Evolutionary conservation across 1,284 basidiomycete genomes (phyloP), one percentile per base, ranked within the genome.

Genomic region (Cryptococcus sp.): DNA sequence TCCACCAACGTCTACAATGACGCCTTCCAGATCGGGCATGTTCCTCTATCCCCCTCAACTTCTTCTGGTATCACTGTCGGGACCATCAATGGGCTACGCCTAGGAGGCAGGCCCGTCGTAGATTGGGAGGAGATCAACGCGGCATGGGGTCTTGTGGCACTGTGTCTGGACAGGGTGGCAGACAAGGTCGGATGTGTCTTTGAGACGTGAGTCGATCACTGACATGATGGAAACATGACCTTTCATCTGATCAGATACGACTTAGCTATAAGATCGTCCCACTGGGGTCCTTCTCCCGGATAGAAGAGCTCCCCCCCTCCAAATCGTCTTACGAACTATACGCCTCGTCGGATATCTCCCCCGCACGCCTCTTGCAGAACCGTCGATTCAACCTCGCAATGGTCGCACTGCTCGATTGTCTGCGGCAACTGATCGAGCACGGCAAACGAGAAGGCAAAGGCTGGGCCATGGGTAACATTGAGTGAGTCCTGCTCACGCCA

Each of bases 71-170:
- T 89, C 16, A 88, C 67, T 8, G 73, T 98, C 68, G 95, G 92
- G 0, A 98, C 95, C 9, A 98, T 99, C 76, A 98, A 98, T 70
- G 93, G 93, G 1, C 81, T 98, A 15, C 83, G 96, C 23, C 78
- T 98, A 15, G 96, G 96, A 1, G 83, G 94, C 59, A 84, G 94
- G 11, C 86, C 69, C 0, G 66, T 89, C 83, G 91, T 98, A 28
- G 95, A 98, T 71, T 99, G 95, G 94, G 85, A 90, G 5, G 96
- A 99, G 78, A 94, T 98, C 75, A 98, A 98, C 71, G 96, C 96
- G 5, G 96, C 96, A 3, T 97, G 95, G 92, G 96, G 96, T 0
- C 89, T 98, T 70, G 91, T 92, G 0, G 81, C 95, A n/a, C 80
- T 98, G 20, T 81, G 98, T 52, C 80, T 98, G 15, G 89, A 94